Conservation (phyloP, 805 yeast genomes). For the Candida xiaguanensis region DNA sequence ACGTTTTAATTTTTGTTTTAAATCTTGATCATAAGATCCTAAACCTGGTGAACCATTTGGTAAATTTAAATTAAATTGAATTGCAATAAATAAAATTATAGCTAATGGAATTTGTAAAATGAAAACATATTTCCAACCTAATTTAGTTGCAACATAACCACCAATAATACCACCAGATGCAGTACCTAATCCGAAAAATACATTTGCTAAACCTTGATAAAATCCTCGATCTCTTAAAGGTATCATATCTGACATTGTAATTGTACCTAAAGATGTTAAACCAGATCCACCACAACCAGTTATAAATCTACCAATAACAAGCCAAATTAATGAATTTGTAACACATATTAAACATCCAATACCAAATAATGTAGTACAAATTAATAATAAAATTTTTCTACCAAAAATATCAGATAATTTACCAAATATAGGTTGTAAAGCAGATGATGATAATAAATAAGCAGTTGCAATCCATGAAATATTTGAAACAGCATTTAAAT, state of each 20-base stretch:
- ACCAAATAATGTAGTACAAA: conserved; percentile 54
- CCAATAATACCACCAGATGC: conserved; percentile 44
- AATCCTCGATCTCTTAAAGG: conserved; percentile 74
- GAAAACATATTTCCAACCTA: conserved; percentile 50
- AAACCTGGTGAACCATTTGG: conserved; percentile 57
- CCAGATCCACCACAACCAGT: conserved; percentile 96
- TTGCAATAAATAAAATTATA: conserved; percentile 36
- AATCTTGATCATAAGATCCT: conserved; percentile 46
- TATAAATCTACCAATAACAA: conserved; percentile 61
- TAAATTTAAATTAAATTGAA: conserved; percentile 36
- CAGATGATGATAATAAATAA: conserved; percentile 63
- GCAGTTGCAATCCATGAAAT: conserved; percentile 75
- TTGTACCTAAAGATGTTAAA: conserved; percentile 68
- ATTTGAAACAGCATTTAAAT: conserved; percentile 57
- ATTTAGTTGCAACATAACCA: conserved; percentile 52
- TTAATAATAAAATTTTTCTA: conserved; percentile 47
- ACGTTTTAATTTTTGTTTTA: conserved; percentile 47
- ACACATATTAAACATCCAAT: conserved; percentile 55
- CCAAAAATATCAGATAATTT: conserved; percentile 72
- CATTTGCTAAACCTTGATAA: conserved; percentile 78
- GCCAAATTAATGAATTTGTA: conserved; percentile 42
- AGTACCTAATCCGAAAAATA: conserved; percentile 70
- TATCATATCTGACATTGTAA: conserved; percentile 72
- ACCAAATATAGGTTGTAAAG: conserved; percentile 72
- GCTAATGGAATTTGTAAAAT: conserved; percentile 42